These are phyloP conservation scores for Cryomyces minteri DNA, from an alignment of 495 filamentous ascomycete genomes.

Conservation along the genomic window DNA sequence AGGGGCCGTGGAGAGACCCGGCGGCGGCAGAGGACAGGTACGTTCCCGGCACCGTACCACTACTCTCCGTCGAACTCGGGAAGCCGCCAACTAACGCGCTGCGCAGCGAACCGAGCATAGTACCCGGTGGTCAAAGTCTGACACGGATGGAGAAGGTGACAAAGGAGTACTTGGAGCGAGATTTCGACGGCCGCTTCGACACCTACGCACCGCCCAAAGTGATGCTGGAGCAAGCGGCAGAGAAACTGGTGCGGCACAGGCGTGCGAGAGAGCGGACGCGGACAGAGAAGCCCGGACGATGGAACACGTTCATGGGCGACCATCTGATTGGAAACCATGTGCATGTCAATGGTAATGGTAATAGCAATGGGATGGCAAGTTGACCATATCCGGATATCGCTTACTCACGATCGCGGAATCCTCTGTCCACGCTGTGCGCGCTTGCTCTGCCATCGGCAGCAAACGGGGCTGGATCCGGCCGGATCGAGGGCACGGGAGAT, in stretches of 20 bases:
- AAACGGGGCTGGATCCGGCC: too few species aligned
- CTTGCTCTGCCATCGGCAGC: too few species aligned
- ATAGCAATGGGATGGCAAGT: too few species aligned
- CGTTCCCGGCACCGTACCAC: neutral
- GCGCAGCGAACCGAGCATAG: neutral
- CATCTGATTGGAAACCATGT: neutral
- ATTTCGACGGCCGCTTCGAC: constrained; percentile 10
- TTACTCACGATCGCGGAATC: too few species aligned
- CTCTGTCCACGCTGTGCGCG: too few species aligned
- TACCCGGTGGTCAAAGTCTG: constrained; percentile 15
- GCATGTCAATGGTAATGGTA: too few species aligned
- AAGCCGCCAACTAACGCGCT: too few species aligned
- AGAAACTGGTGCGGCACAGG: constrained; percentile 21
- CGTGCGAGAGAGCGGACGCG: constrained; percentile 15
- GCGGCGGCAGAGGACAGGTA: constrained; percentile 4
- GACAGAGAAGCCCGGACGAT: constrained; percentile 12
- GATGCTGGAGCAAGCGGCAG: constrained; percentile 20
- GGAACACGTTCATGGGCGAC: constrained; percentile 18
- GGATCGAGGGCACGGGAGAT: too few species aligned
- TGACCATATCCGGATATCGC: too few species aligned
- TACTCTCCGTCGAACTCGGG: too few species aligned
- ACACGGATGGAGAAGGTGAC: constrained; percentile 18
- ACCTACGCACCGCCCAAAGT: constrained; percentile 20
- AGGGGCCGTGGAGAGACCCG: constrained; percentile 11
- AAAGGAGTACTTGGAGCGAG: constrained; percentile 14